Base-by-base conservation (phyloP, 495 filamentous ascomycete genomes). In the Penicillium ochrochloron region DNA sequence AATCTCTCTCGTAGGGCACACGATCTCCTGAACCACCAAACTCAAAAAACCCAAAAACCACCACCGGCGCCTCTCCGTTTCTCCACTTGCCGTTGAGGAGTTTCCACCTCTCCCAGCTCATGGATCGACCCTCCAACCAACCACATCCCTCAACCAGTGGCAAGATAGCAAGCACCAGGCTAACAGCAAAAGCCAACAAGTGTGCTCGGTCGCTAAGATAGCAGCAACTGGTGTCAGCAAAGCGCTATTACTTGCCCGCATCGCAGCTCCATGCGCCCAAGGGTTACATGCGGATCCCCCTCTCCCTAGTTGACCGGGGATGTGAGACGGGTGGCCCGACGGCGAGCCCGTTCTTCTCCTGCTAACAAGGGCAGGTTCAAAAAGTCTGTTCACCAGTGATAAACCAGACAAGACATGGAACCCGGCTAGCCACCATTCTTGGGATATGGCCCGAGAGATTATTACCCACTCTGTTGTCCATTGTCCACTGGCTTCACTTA, bases 321-420 rank as follows among this genome's bases (percentile, higher is more conserved):
- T 27, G 39, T 64, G 53, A 61, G 61, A 70, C 60, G 61, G 64
- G 53, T 55, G 25, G 63, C 55, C 67, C 67, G 67, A 63, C 64
- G 64, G 64, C 39, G 51, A 48, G 23, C 17, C 67, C 64, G 64
- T 53, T 53, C 42, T 19, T n/a, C 29, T 53, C 25, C 50, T 31
- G 7, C n/a, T n/a, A 21, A 44, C 21, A 60, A 41, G 58, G 46
- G 25, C 15, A 7, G 21, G 10, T 12, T 46, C 31, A 37, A 54
- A 54, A 54, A 54, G 27, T 54, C 9, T 31, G n/a, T 19, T 31
- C 51, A 54, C 51, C 8, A 54, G 25, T 29, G 31, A 54, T 23
- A 29, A 17, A 34, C 51, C 3, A 33, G 27, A 27, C 15, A n/a
- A 7, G n/a, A 41, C 1, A n/a, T 17, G 12, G 19, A 25, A 25